Evolutionary conservation across 768 basidiomycete species (phyloP).

Genomic region (Strobilomyces dryophilus): DNA sequence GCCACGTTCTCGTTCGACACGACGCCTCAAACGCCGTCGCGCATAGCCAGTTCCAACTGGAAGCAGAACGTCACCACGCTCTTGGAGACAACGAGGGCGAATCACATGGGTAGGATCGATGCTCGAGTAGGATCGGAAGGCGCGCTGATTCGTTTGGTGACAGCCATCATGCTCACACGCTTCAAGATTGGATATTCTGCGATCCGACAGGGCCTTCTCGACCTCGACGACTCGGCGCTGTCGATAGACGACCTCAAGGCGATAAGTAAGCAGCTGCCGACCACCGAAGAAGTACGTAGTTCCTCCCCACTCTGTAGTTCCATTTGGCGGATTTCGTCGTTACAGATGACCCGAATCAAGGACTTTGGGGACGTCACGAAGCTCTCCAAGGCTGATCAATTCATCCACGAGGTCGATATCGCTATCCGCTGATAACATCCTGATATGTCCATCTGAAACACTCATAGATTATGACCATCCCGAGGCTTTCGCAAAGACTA

Average conservation of each 20-base stretch:
- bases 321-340: background rate
- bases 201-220: constrained; percentile 69
- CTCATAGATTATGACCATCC: constrained; percentile 69
- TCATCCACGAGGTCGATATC: constrained; percentile 66
- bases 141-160: constrained; percentile 1
- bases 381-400: constrained; percentile 81
- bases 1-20: constrained; percentile 64
- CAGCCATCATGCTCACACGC: constrained; percentile 81
- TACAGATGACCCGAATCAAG: constrained; percentile 58
- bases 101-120: constrained; percentile 64
- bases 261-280: constrained; percentile 73
- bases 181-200: constrained; percentile 62
- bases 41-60: constrained; percentile 37
- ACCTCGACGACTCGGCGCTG: constrained; percentile 64
- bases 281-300: constrained; percentile 66
- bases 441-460: constrained; percentile 2
- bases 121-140: background rate
- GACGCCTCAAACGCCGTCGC: constrained; percentile 38
- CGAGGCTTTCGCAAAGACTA: constrained; percentile 67
- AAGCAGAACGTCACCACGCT: constrained; percentile 66
- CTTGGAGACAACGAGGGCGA: constrained; percentile 76
- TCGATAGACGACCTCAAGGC: constrained; percentile 73
- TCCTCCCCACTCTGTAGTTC: background rate
- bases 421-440: constrained; percentile 1
- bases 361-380: constrained; percentile 69